These are phyloP conservation scores for Coffea canephora DNA, from an alignment of 257 asterid genomes.

Conservation along the genomic window DNA sequence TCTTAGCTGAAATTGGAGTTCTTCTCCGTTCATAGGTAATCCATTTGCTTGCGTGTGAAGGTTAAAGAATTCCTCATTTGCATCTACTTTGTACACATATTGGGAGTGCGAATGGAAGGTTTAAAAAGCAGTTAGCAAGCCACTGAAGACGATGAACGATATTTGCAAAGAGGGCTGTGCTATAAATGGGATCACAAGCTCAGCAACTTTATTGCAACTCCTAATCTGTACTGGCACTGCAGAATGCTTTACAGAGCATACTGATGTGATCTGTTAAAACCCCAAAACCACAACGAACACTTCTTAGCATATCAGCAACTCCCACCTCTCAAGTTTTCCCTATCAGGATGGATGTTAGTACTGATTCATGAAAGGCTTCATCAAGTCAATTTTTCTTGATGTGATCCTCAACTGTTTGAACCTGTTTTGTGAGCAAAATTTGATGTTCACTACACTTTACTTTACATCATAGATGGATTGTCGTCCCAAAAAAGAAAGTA, in stretches of 20 bases:
- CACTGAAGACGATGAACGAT: not conserved
- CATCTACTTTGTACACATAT: not conserved
- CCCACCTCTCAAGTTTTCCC: conserved; percentile 16
- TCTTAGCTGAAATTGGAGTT: not conserved
- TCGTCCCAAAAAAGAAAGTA: not conserved
- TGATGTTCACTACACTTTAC: not conserved
- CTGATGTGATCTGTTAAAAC: conserved; percentile 11
- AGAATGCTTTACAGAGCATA: not conserved
- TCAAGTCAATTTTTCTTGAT: conserved; percentile 13
- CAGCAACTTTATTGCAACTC: not conserved
- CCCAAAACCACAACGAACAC: conserved; percentile 11
- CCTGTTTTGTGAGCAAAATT: conserved; percentile 4
- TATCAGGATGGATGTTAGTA: conserved; percentile 5
- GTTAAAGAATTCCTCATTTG: not conserved
- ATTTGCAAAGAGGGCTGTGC: not conserved
- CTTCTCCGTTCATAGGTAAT: not conserved
- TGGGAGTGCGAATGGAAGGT: not conserved
- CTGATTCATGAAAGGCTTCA: not conserved
- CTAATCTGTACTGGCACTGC: not conserved
- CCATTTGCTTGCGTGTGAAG: not conserved
- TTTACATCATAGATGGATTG: not conserved
- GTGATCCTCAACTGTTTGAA: conserved; percentile 17
- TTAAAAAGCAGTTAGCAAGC: not conserved
- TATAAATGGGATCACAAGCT: not conserved
- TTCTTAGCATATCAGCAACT: conserved; percentile 5